Base-by-base conservation (phyloP, 305 asterid genomes). In the Nicotiana rustica region DNA sequence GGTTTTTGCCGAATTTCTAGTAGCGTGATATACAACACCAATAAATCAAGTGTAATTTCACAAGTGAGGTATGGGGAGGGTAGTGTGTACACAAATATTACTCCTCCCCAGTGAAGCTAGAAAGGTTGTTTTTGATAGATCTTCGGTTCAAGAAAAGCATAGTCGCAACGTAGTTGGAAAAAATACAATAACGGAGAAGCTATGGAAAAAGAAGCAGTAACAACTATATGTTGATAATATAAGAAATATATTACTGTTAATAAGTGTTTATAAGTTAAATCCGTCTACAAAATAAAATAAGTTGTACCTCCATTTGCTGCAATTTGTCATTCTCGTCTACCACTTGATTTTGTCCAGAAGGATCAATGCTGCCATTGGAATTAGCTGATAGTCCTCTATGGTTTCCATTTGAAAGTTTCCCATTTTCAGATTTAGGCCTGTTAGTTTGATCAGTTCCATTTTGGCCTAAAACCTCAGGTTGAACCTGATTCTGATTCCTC, bases 291-390 rank as follows among this genome's bases (percentile, higher is more conserved):
- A 19, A 41, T 70, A 6, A 10, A 14, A 52, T 8, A 56, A 66
- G 36, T 29, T 5, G 19, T 90, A 95, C 99, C 99, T 95, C 99
- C 98, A 95, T 94, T 82, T 92, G 98, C 80, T 92, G 98, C 86
- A 90, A 87, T 83, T 89, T 93, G 35, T 91, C 93, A 29, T 75
- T 75, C 68, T 76, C 80, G 7, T 92, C 94, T 5, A 73, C 36
- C 38, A 88, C 91, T 15, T 84, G 86, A 31, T 83, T 82, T 47
- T 78, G 89, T 17, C 84, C 83, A 65, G 87, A 83, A 61, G 33
- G 67, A 66, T 75, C 85, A 5, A 36, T 41, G 35, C 61, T 80
- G 41, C 86, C 79, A 79, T 84, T 85, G 17, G 80, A 75, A 29
- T 75, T 75, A 67, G 85, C 81, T 66, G 89, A 85, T 67, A 85